Conservation (phyloP, 371 early-diverging fungal species). For the Vairimorpha ceranae region DNA sequence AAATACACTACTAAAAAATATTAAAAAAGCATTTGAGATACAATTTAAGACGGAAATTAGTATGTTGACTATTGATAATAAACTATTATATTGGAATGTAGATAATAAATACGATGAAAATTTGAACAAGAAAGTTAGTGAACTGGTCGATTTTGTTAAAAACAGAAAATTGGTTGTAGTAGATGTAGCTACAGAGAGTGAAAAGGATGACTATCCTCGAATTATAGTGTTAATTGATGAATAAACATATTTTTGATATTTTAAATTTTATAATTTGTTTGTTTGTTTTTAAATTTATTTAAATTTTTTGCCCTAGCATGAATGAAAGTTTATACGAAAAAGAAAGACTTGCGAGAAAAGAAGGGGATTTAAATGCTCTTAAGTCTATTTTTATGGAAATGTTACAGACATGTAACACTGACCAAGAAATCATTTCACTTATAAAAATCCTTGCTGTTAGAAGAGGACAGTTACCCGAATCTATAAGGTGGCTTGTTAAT, state of each 20-base stretch:
- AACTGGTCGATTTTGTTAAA: slow-evolving; percentile 24
- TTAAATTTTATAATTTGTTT: not conserved
- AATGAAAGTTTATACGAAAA: slow-evolving; percentile 43
- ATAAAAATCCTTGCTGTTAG: slow-evolving; percentile 49
- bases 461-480: slow-evolving; percentile 53
- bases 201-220: not conserved
- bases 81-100: slow-evolving; percentile 68
- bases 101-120: slow-evolving; percentile 40
- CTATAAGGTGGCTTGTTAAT: slow-evolving; percentile 47
- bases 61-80: slow-evolving; percentile 82
- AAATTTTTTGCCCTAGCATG: not conserved
- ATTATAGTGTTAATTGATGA: not conserved
- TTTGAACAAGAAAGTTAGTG: slow-evolving; percentile 44
- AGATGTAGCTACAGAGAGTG: slow-evolving; percentile 37
- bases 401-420: slow-evolving; percentile 33
- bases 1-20: slow-evolving; percentile 77
- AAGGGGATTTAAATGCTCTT: slow-evolving; percentile 39
- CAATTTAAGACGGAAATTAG: slow-evolving; percentile 77
- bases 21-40: slow-evolving; percentile 74
- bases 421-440: slow-evolving; percentile 40
- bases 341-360: slow-evolving; percentile 57
- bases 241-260: not conserved
- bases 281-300: not conserved
- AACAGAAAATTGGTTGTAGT: slow-evolving; percentile 31
- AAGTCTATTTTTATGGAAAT: slow-evolving; percentile 46